Base-by-base conservation (phyloP, 2,329 filamentous ascomycete genomes). In the Fusarium oxysporum region DNA sequence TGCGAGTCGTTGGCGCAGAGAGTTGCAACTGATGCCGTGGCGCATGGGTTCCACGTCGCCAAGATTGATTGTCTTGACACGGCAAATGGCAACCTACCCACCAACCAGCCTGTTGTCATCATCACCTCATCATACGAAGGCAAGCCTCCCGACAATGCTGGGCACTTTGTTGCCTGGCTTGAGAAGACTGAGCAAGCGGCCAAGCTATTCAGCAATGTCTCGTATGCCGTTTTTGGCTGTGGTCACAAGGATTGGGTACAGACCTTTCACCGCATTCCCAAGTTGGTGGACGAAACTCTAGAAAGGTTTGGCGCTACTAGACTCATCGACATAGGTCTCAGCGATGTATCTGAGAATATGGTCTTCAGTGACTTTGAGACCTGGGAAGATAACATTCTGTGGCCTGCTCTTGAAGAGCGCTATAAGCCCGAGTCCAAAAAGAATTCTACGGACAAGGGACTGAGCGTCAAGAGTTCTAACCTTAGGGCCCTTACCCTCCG, bases 71-170 rank as follows among this genome's bases (percentile, higher is more conserved):
- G 86, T 7, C 81, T 95, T 44, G 91, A 95, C 77, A 83, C 85
- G 1, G 91, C 89, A 0, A 88, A 87, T 19, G 86, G 89, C 51
- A 85, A 87, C 6, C 77, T 94, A 1, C 88, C 90, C 0, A 88
- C 38, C 85, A 87, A 13, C 91, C 92, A 0, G 85, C n/a, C n/a
- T n/a, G n/a, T 92, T 0, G 82, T 93, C 21, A 85, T 95, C 58
- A 86, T 95, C 68, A 90, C 90, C 0, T 87, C 92, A 0, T 91
- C 89, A 3, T 95, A 94, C 74, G 92, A 95, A 76, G 92, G 93
- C 1, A 86, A 92, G 64, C 91, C 92, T 0, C 89, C 92, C 0
- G 91, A 93, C 68, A 94, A 95, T 69, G 92, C 92, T 0, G 86
- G 83, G 0, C 86, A 89, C 48, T 95, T 95, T 76, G 86, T 91